Conservation (phyloP, 345 rosid species). For the Citrus sp. region DNA sequence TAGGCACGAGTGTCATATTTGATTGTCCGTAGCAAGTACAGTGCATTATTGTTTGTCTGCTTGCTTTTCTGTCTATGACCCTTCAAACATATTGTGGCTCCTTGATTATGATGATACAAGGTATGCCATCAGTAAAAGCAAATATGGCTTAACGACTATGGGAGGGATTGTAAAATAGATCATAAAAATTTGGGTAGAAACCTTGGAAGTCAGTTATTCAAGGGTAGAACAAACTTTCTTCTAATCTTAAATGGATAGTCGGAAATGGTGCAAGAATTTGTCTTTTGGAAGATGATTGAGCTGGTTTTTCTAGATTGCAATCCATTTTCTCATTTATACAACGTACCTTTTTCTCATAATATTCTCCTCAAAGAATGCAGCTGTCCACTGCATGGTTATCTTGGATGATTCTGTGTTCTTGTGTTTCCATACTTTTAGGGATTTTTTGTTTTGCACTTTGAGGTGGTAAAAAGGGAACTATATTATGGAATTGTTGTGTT, state of each 20-base stretch:
- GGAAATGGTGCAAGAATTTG: background rate
- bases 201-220: background rate
- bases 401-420: background rate
- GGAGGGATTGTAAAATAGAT: background rate
- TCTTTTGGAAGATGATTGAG: background rate
- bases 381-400: background rate
- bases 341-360: too few relatives aligned
- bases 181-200: background rate
- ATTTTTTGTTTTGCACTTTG: background rate
- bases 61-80: background rate
- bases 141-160: background rate
- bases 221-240: background rate
- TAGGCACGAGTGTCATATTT: background rate
- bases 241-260: background rate
- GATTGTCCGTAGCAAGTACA: background rate
- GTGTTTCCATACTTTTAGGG: background rate
- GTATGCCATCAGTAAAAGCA: background rate
- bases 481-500: background rate
- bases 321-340: background rate
- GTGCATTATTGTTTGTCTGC: conserved; percentile 2
- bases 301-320: background rate
- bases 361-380: background rate
- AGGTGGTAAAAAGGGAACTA: background rate
- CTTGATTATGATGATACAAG: background rate
- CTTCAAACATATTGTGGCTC: background rate